phyloP scores from a whole-genome alignment of 2,329 filamentous ascomycete species.

The Parastagonospora nodorum region DNA sequence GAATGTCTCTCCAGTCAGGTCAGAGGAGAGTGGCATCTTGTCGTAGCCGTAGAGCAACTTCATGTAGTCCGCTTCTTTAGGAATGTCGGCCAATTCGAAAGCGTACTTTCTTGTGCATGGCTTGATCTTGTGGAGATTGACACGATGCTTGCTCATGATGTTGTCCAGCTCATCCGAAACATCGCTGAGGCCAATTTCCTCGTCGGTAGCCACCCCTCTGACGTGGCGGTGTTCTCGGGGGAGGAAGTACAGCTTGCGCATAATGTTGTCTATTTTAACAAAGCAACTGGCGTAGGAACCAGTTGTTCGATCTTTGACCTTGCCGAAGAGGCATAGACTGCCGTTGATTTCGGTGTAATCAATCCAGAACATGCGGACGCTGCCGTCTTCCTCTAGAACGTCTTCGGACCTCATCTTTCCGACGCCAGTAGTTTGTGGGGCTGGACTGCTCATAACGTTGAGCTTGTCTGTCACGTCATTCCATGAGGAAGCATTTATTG shows the following conservation, averaged over 20 bases:
- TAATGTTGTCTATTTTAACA: constrained; percentile 91
- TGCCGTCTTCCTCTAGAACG: constrained; percentile 92
- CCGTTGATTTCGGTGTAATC: constrained; percentile 94
- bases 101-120: constrained; percentile 88
- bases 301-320: constrained; percentile 87
- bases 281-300: constrained; percentile 87
- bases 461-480: constrained; percentile 84
- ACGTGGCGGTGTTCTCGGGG: constrained; percentile 70
- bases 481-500: constrained; percentile 79
- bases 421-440: constrained; percentile 65
- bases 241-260: constrained; percentile 91
- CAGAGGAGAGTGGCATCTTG: constrained; percentile 74
- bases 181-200: constrained; percentile 83
- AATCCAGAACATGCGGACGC: constrained; percentile 92
- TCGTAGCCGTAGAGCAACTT: constrained; percentile 97
- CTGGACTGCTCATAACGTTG: constrained; percentile 79
- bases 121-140: constrained; percentile 93
- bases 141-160: constrained; percentile 84
- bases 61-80: constrained; percentile 87
- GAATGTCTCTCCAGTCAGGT: constrained; percentile 81
- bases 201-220: constrained; percentile 70
- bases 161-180: constrained; percentile 88
- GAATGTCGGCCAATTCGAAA: constrained; percentile 86
- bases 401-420: constrained; percentile 84
- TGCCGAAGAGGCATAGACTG: constrained; percentile 91